Percentiles rank a stretch among this genome's conserved stretches.
Conservation (phyloP, 805 yeast species). For the Novakomyces olei region DNA sequence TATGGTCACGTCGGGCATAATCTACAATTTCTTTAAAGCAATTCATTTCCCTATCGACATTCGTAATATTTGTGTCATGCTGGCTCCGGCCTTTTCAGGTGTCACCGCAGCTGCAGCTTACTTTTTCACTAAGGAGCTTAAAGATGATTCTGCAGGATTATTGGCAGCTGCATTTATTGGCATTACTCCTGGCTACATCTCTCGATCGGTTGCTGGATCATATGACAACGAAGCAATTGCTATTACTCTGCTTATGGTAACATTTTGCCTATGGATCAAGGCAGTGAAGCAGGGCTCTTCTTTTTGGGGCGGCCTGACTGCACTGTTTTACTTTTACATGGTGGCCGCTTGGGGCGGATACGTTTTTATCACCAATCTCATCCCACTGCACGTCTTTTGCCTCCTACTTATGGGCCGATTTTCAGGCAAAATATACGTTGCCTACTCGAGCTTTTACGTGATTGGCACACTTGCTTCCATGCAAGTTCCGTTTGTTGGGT, state of each 20-base stretch:
- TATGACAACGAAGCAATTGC: constrained; percentile 99
- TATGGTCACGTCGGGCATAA: constrained; percentile 89
- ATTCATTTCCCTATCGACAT: constrained; percentile 73
- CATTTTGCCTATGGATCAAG: constrained; percentile 90
- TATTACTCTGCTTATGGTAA: constrained; percentile 80
- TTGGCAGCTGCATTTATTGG: constrained; percentile 88
- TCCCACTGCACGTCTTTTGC: constrained; percentile 85
- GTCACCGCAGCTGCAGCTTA: constrained; percentile 80
- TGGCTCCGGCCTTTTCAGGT: constrained; percentile 93
- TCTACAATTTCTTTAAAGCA: constrained; percentile 49
- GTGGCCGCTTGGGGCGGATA: constrained; percentile 99
- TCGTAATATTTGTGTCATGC: constrained; percentile 81
- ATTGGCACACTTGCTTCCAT: constrained; percentile 93
- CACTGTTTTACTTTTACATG: constrained; percentile 88
- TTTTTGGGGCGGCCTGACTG: constrained; percentile 60
- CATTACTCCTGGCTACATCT: constrained; percentile 88
- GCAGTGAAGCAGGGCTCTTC: constrained; percentile 80
- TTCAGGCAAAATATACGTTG: constrained; percentile 56
- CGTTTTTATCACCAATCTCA: constrained; percentile 92
- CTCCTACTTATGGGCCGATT: constrained; percentile 87
- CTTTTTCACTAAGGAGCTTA: constrained; percentile 70
- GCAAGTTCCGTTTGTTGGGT: constrained; percentile 99
- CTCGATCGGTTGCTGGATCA: constrained; percentile 95
- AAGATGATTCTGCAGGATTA: constrained; percentile 72
- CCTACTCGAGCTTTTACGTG: constrained; percentile 92